Base-by-base conservation (phyloP, 306 rosid genomes). In the Citrullus colocynthis region DNA sequence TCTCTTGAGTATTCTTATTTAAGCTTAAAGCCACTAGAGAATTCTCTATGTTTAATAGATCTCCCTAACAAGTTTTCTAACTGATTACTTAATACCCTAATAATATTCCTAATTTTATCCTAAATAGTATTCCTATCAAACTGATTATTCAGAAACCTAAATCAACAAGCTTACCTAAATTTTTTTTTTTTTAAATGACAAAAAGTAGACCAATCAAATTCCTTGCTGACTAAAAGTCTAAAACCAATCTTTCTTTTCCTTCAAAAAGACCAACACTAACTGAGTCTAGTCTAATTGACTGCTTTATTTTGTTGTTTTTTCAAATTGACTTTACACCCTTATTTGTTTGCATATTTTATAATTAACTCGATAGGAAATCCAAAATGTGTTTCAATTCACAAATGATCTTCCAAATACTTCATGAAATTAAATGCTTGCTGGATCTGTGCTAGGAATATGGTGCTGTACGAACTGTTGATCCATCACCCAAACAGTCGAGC, bases 381-480 rank as follows among this genome's bases (percentile, higher is more conserved):
- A 39, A 66, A 66, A 66, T 41, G 74, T 66, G 52, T 37, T 41
- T 10, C 74, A 41, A 66, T 66, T 39, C 52, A 66, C 48, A 41
- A 24, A 39, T 41, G 45, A 64, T 39, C 74, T 39, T 17, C 48
- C 74, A 67, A 67, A 67, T 67, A 67, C 18, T 67, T 42, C 54
- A 41, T 67, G 54, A 42, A 21, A 67, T 42, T 67, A 67, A 52
- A 36, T 37, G 18, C 52, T 70, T 45, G 56, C 32, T 18, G 54
- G 75, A 70, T 70, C 21, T 44, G 51, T 60, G 79, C 57, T 90
- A 92, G 98, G 80, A 80, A 85, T 74, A 83, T 20, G 88, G 75
- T 81, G 52, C 76, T 72, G 78, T 81, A 65, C 80, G 45, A 41
- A 80, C 44, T 45, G 70, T 75, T 75, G 82, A 78, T 59, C 66